phyloP scores from a whole-genome alignment of 2,329 filamentous ascomycete genomes.

The Didymosphaeria variabile region DNA sequence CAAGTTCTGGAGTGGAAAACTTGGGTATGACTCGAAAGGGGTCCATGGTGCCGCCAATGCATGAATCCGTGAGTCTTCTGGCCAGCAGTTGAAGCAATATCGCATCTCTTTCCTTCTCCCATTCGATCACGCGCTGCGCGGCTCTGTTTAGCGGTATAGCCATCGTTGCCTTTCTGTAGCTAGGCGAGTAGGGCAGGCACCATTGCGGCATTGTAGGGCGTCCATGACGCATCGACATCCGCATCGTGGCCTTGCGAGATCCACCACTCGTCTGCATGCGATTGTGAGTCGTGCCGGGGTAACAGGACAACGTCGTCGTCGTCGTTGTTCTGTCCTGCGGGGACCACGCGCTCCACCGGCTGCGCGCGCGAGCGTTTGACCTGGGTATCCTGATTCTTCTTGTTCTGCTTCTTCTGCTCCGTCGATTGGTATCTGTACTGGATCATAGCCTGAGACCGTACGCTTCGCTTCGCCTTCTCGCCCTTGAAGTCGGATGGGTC shows the following conservation, averaged over 20 bases:
- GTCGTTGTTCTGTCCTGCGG: constrained; percentile 2
- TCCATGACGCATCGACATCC: not conserved
- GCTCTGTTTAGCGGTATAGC: constrained; percentile 10
- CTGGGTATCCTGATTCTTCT: not conserved
- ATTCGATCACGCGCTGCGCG: constrained; percentile 22
- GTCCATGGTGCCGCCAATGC: constrained; percentile 32
- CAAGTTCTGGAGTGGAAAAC: constrained; percentile 28
- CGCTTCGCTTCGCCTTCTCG: constrained; percentile 34
- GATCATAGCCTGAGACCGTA: constrained; percentile 47
- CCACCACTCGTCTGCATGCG: constrained; percentile 11
- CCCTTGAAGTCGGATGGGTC: constrained; percentile 44
- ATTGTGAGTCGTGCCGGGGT: not conserved
- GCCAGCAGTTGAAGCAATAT: constrained; percentile 25
- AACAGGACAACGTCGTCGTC: not conserved
- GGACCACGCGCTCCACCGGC: constrained; percentile 15
- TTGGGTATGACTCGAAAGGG: constrained; percentile 35
- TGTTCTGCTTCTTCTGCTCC: constrained; percentile 22
- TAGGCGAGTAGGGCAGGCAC: not conserved
- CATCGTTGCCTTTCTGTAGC: constrained; percentile 15
- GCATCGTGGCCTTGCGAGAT: not conserved
- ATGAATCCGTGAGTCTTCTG: constrained; percentile 21
- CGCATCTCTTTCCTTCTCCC: constrained; percentile 30
- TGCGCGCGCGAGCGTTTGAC: not conserved
- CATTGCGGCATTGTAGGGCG: not conserved
- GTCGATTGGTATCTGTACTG: constrained; percentile 36